Base-by-base conservation (phyloP, 2,329 filamentous ascomycete species). In the Hypoxylon sp. region DNA sequence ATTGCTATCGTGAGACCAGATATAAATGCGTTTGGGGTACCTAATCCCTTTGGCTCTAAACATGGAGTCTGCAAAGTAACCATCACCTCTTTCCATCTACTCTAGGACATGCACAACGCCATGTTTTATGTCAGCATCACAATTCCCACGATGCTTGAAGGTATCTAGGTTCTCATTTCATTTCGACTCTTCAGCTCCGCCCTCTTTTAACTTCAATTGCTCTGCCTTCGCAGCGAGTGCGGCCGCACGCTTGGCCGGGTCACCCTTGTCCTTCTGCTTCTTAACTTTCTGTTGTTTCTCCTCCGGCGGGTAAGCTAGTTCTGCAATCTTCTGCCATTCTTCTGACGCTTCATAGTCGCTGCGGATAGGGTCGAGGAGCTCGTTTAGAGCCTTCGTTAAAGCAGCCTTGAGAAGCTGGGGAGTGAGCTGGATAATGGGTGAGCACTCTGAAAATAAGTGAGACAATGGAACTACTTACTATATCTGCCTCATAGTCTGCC, bases 341-440 rank as follows among this genome's bases (percentile, higher is more conserved):
- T 86, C 76, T 0, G 88, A 91, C 0, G 85, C 87, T 69, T 92
- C 82, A 82, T 89, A 98, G 5, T 90, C 91, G 2, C 84, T 86
- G 72, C 91, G 90, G 66, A 99, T 95, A 1, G 95, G 93, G 1
- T 86, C 88, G 63, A 97, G 85, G 11, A 98, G 86, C 42, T 87
- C 85, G 72, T 89, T 89, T 19, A 99, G 86, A 8, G 89, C 93
- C 57, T 89, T 86, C 4, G 92, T 87, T 5, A 97, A 89, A 10
- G 93, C 93, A n/a, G 91, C 87, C 84, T 99, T 98, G 57, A 98
- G 85, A 11, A 92, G 82, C 83, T 98, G 94, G 0, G 96, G 96
- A 1, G 92, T 93, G 68, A 97, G 87, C 86, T 90, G 71, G 5
- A 70, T 29, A 24, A 46, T 5, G 32, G 32, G 54, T 75, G 48